Base-by-base conservation (phyloP, 2,329 filamentous ascomycete species). In the Aspergillus thermomutatus region DNA sequence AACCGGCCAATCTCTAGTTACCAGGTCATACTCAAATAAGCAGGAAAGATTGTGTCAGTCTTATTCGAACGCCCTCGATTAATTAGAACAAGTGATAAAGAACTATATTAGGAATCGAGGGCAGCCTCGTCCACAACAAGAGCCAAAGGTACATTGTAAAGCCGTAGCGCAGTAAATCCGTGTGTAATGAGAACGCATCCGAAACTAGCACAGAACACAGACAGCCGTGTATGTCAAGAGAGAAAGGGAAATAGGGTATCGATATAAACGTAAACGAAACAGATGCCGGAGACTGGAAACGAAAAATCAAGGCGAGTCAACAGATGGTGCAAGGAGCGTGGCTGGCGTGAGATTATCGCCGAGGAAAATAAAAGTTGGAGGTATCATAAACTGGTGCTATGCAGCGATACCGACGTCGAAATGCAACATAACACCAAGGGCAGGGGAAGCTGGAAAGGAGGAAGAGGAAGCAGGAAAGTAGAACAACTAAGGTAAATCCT, bases 201-300 rank as follows among this genome's bases (percentile, higher is more conserved):
- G 26, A 60, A 56, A 55, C 49, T 52, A 31, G 27, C 56, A 54
- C 56, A 55, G 17, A 41, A 41, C 57, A 34, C 50, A 56, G 53
- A 60, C 52, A 56, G 45, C 51, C 49, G 37, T 53, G 55, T 55
- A 57, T 56, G 51, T 55, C 50, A 54, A 54, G 46, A 55, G 60
- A 56, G 49, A 54, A 62, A 69, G 63, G 64, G 54, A 60, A 60
- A 66, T 60, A 66, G 69, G 69, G 69, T 72, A 72, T 72, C 69
- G 69, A 70, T 66, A 61, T 64, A 62, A 60, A 64, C 48, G 63
- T 60, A 61, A 62, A 52, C 61, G 57, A 61, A 60, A 56, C 43
- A 56, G 59, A 60, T 55, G 40, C 59, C 27, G 47, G 55, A 53
- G 50, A 59, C 56, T 58, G 43, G 54, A 51, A 61, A 56, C 62